phyloP scores from a whole-genome alignment of 2,329 filamentous ascomycete species.

The Acephala macrosclerotiorum region DNA sequence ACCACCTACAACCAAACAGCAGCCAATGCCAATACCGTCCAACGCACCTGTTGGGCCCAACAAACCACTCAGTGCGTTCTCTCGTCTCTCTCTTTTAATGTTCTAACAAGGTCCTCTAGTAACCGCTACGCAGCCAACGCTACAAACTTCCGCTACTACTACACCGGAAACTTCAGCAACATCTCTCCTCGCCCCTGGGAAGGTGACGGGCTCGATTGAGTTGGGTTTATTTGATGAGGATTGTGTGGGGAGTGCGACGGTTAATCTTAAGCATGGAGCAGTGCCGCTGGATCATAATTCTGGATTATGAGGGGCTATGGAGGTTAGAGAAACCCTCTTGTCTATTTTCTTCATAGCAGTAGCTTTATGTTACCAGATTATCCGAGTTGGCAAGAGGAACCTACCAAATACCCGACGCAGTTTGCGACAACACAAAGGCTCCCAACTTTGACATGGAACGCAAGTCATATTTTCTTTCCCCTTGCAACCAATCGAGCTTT shows the following conservation, averaged over 20 bases:
- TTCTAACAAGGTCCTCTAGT: background rate
- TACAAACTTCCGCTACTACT: constrained; percentile 42
- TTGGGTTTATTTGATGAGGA: constrained; percentile 17
- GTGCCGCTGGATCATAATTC: constrained; percentile 17
- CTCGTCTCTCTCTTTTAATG: background rate
- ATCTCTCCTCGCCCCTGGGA: constrained; percentile 38
- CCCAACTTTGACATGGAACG: no score
- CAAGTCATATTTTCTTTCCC: no score
- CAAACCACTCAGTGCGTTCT: constrained; percentile 25
- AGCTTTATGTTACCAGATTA: background rate
- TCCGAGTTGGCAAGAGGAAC: background rate
- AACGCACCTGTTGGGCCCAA: constrained; percentile 10
- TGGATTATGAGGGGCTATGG: background rate
- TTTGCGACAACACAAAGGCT: no score
- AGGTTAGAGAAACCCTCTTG: background rate
- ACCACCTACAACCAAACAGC: constrained; percentile 17
- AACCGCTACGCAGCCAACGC: constrained; percentile 22
- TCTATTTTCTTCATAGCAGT: background rate
- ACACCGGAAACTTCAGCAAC: constrained; percentile 45
- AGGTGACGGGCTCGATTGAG: constrained; percentile 20
- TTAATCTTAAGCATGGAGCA: background rate
- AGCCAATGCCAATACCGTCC: constrained; percentile 19
- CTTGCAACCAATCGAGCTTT: no score
- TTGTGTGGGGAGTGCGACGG: constrained; percentile 11
- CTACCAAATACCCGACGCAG: background rate